Evolutionary conservation across 202 grass and related monocot species (phyloP), one percentile per base, ranked within the genome.

Genomic region (Bolboschoenoplectus hybrid): DNA sequence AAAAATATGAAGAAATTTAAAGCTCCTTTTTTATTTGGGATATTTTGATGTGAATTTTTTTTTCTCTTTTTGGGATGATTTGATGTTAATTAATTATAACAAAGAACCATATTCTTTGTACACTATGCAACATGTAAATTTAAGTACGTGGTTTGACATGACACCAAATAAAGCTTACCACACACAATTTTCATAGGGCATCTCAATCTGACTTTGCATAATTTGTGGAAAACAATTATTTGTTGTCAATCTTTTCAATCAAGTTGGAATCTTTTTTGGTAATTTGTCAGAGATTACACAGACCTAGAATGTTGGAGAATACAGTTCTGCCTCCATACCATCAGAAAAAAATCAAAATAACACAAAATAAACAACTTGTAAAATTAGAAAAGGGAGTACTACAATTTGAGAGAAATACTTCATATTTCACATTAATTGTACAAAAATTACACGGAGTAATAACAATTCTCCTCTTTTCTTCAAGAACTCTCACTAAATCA

Each of bases 361-460:
- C 34, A 6, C 3, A 80, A 34, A 61, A 26, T 26, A 19, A 61
- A 2, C 9, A 17, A 5, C 34, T 79, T 10, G 76, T 35, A 43
- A 57, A 78, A 79, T 58, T 79, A 55, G 13, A 41, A 19, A 74
- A 60, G 16, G 52, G 35, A 58, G 35, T 34, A 55, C 2, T 34
- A 39, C 19, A 52, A 53, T 60, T 79, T 57, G 50, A 79, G 49
- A 52, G 43, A 78, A 60, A 80, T 53, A 60, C 35, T 80, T 44
- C 8, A 80, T 61, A 36, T 80, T 80, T 80, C 76, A 80, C 76
- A 80, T 58, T 2, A 47, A 80, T 80, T 80, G 38, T 80, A 80
- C 76, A 80, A 61, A 79, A 61, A 80, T 61, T 80, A 80, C 76
- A 80, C 1, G 14, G 76, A 79, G 32, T 57, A 56, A 57, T 43